Evolutionary conservation across 371 early-diverging fungal genomes (phyloP), one percentile per base, ranked within the genome.

Genomic region (Syncephalastrum monosporum): DNA sequence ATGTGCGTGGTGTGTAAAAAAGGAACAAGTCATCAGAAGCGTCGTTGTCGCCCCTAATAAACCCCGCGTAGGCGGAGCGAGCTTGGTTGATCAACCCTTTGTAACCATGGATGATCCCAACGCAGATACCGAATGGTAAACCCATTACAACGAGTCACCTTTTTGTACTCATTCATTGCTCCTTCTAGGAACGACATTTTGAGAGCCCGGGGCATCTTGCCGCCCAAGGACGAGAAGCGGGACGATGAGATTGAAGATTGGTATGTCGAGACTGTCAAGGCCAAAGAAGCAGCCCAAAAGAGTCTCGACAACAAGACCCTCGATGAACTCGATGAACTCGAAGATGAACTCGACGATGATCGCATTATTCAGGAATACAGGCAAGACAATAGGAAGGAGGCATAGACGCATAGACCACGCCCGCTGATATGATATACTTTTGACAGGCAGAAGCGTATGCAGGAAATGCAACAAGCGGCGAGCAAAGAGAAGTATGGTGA

Each of bases 271-370:
- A 84, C 78, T 42, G 76, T 88, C 19, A 75, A 69, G 47, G 85
- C 85, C 46, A 72, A 84, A 64, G 79, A 85, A 53, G 72, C 81
- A 24, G 84, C 82, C 47, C 54, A 86, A 72, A 80, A 79, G 57
- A 77, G 76, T 49, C 69, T 91, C 3, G 87, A 84, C 23, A 82
- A 85, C 47, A 79, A 84, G 42, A 81, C 76, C 6, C 75, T 95
- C 6, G 96, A 95, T 68, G 96, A 94, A 66, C 86, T 97, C 0
- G 95, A 92, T 64, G 95, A 95, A 62, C 75, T 96, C 4, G 91
- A 94, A 58, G 93, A 93, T 64, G 85, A 84, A 29, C 70, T 82
- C n/a, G 88, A 91, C 48, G 89, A 92, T 53, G 96, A 95, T 56
- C 82, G 88, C 41, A 77, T 95, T 21, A 71, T 96, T 53, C 77